phyloP scores from a whole-genome alignment of 2,329 filamentous ascomycete genomes.

The Aspergillus sp. region DNA sequence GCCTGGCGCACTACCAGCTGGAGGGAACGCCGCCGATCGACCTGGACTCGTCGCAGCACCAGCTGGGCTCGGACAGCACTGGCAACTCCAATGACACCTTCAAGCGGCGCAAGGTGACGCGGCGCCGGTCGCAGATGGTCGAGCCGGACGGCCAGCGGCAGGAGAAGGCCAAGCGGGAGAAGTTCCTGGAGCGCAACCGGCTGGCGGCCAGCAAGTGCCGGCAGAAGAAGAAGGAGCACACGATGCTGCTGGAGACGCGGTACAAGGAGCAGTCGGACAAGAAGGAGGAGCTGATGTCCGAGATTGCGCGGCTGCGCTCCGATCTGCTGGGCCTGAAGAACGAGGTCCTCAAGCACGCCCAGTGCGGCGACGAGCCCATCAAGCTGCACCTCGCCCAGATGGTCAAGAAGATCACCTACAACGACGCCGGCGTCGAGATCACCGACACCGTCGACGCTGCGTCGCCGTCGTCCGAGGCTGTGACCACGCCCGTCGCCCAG shows the following conservation, averaged over 20 bases:
- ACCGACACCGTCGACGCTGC: conserved; percentile 7
- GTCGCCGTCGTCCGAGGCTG: conserved; percentile 9
- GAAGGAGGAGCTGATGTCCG: conserved; percentile 20
- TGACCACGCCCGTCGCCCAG: conserved; percentile 4
- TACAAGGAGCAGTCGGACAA: conserved; percentile 28
- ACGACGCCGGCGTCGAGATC: conserved; percentile 10
- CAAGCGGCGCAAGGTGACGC: conserved; percentile 14
- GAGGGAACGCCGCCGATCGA: conserved; percentile 1
- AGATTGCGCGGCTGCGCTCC: conserved; percentile 27
- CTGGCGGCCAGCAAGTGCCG: conserved; percentile 52
- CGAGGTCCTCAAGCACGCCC: conserved; percentile 30
- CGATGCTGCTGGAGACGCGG: conserved; percentile 39
- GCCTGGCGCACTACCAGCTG: conserved; percentile 5
- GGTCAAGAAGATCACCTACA: conserved; percentile 28
- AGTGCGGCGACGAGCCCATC: conserved; percentile 30
- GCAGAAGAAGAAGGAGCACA: conserved; percentile 54
- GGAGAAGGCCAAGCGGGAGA: conserved; percentile 37
- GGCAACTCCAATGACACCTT: conserved; percentile 4
- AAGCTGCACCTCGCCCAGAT: conserved; percentile 28
- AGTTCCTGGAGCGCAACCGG: conserved; percentile 51
- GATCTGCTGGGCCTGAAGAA: conserved; percentile 32
- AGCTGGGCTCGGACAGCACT: conserved; percentile 11
- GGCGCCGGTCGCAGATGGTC: conserved; percentile 8
- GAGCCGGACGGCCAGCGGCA: conserved; percentile 16
- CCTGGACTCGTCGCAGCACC: conserved; percentile 1